These are phyloP conservation scores for Cladosporium oxysporum DNA, from an alignment of 2,329 filamentous ascomycete species.

Conservation along the genomic window DNA sequence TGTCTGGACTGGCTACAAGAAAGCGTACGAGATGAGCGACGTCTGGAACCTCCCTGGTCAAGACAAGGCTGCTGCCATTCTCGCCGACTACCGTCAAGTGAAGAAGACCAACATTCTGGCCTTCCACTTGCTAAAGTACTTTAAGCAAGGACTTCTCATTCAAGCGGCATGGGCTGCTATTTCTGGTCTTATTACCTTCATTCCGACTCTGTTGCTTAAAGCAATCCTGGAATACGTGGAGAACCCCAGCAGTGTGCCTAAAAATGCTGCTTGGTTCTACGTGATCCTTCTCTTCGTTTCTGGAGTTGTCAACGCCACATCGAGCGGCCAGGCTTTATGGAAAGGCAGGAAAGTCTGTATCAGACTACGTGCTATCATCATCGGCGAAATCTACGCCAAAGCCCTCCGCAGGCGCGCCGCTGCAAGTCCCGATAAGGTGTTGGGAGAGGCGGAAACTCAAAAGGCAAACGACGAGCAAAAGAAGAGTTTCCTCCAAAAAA, in stretches of 20 bases:
- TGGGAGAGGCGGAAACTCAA: conserved; percentile 55
- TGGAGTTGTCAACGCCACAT: conserved; percentile 77
- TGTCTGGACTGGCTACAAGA: conserved; percentile 84
- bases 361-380: conserved; percentile 87
- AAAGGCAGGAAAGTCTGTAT: conserved; percentile 94
- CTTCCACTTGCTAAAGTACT: conserved; percentile 80
- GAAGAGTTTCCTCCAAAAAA: conserved; percentile 47
- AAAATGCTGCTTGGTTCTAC: conserved; percentile 92
- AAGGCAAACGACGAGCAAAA: conserved; percentile 47
- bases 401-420: conserved; percentile 87
- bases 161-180: conserved; percentile 81
- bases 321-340: conserved; percentile 85
- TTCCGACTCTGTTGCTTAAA: conserved; percentile 86
- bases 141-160: conserved; percentile 71
- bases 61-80: conserved; percentile 81
- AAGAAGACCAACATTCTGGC: conserved; percentile 79
- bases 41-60: conserved; percentile 90
- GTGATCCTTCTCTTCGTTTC: conserved; percentile 86
- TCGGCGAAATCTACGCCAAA: conserved; percentile 97
- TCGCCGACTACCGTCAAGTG: conserved; percentile 79
- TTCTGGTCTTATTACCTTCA: conserved; percentile 82
- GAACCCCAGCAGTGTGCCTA: conserved; percentile 69
- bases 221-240: conserved; percentile 95
- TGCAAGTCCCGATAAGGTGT: conserved; percentile 68
- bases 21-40: conserved; percentile 76